These are phyloP conservation scores for Amphicarpaea edgeworthii DNA, from an alignment of 306 rosid genomes.

Conservation along the genomic window DNA sequence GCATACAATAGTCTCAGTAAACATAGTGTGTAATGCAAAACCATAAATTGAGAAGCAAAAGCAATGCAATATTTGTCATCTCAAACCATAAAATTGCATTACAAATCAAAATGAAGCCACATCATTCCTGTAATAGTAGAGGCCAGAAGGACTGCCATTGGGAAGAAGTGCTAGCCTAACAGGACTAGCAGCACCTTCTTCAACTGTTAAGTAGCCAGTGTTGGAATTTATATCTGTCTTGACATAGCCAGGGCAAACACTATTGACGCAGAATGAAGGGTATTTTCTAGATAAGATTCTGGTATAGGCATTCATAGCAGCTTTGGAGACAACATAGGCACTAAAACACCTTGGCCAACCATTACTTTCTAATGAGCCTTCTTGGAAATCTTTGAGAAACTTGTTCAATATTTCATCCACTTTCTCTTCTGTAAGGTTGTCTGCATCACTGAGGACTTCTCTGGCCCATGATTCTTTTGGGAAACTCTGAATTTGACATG, in stretches of 20 bases:
- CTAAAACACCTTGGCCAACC: conserved; percentile 40
- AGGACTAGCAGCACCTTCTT: conserved; percentile 54
- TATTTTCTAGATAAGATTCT: conserved; percentile 50
- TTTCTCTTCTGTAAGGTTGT: conserved; percentile 52
- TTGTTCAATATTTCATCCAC: conserved; percentile 43
- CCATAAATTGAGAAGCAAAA: conserved; percentile 6
- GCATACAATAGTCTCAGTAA: neutral
- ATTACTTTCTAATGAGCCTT: conserved; percentile 39
- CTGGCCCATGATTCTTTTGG: conserved; percentile 47
- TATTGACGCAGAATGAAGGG: conserved; percentile 45
- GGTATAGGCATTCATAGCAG: conserved; percentile 54
- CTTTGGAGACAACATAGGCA: conserved; percentile 53
- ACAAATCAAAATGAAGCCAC: conserved; percentile 16
- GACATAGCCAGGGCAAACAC: conserved; percentile 53
- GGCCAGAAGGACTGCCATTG: conserved; percentile 44
- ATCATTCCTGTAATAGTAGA: conserved; percentile 34
- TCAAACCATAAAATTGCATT: conserved; percentile 5
- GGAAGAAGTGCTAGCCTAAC: conserved; percentile 48
- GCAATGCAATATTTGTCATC: neutral
- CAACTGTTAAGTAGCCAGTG: conserved; percentile 43
- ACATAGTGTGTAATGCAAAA: neutral
- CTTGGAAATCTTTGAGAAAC: conserved; percentile 50
- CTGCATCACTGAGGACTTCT: conserved; percentile 42
- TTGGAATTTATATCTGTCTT: conserved; percentile 48
- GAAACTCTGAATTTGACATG: neutral